phyloP scores from a whole-genome alignment of 2,329 filamentous ascomycete genomes.

The Trichoderma sp. region DNA sequence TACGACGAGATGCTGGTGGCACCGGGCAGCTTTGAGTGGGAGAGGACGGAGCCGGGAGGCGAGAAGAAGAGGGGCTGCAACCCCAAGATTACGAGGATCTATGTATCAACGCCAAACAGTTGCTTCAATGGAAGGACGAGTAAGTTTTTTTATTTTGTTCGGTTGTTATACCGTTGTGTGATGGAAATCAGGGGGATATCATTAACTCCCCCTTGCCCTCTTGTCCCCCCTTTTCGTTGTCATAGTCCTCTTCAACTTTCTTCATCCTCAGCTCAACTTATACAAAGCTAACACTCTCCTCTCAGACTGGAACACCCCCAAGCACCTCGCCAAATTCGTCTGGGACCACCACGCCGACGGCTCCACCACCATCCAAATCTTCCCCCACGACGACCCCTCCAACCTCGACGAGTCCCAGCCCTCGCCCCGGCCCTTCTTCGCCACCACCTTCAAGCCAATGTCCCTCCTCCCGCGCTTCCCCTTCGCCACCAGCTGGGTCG shows the following conservation, averaged over 20 bases:
- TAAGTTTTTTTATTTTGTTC: slow-evolving; percentile 28
- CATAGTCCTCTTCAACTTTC: not conserved
- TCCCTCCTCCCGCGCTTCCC: slow-evolving; percentile 44
- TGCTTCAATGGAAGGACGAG: slow-evolving; percentile 52
- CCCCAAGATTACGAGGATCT: slow-evolving; percentile 50
- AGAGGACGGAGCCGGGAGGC: slow-evolving; percentile 35
- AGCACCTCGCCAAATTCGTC: slow-evolving; percentile 52
- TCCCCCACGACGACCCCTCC: slow-evolving; percentile 39
- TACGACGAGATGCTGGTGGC: slow-evolving; percentile 53
- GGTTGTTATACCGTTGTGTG: not conserved
- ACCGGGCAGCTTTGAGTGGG: slow-evolving; percentile 46
- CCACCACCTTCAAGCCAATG: slow-evolving; percentile 43
- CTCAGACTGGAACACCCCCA: slow-evolving; percentile 53
- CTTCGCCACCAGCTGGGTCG: slow-evolving; percentile 37
- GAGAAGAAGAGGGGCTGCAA: slow-evolving; percentile 36
- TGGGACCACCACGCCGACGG: slow-evolving; percentile 40
- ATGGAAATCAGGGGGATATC: not conserved
- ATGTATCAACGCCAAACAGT: slow-evolving; percentile 51
- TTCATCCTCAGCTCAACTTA: not conserved
- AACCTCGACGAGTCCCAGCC: slow-evolving; percentile 31
- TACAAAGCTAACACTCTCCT: not conserved
- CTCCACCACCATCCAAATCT: slow-evolving; percentile 42
- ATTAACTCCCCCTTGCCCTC: not conserved
- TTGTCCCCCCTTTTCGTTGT: not conserved
- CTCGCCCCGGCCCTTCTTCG: slow-evolving; percentile 42